phyloP scores from a whole-genome alignment of 257 asterid genomes.

The Lycium barbarum region DNA sequence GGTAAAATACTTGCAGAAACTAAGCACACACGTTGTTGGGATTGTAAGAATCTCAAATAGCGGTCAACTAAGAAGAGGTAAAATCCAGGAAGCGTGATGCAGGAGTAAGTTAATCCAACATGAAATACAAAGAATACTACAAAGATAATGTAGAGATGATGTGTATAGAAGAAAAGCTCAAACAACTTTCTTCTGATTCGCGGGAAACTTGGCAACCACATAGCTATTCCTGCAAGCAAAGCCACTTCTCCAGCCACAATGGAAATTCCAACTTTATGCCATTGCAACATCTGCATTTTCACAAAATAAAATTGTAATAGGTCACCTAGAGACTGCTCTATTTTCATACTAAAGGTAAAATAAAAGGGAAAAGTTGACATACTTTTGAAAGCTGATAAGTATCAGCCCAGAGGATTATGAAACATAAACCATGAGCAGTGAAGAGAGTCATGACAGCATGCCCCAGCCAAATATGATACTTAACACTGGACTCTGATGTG shows the following conservation, averaged over 20 bases:
- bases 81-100: conserved; percentile 72
- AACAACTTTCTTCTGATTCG: conserved; percentile 63
- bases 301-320: not conserved
- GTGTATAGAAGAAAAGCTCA: conserved; percentile 64
- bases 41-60: conserved; percentile 63
- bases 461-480: conserved; percentile 80
- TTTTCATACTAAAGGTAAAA: not conserved
- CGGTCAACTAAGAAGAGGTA: conserved; percentile 69
- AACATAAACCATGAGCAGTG: conserved; percentile 61
- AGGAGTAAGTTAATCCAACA: conserved; percentile 66
- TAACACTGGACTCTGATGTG: conserved; percentile 72
- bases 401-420: conserved; percentile 55
- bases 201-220: conserved; percentile 60
- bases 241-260: conserved; percentile 68
- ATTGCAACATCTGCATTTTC: conserved; percentile 57
- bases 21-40: conserved; percentile 47
- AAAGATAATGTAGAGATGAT: conserved; percentile 56
- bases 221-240: conserved; percentile 46
- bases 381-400: conserved; percentile 56
- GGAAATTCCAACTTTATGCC: conserved; percentile 63
- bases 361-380: not conserved
- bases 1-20: conserved; percentile 63
- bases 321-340: not conserved
- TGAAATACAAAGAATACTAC: conserved; percentile 67
- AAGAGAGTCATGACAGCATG: conserved; percentile 56